phyloP scores from a whole-genome alignment of 306 rosid genomes.

The Adenanthera pavonina region DNA sequence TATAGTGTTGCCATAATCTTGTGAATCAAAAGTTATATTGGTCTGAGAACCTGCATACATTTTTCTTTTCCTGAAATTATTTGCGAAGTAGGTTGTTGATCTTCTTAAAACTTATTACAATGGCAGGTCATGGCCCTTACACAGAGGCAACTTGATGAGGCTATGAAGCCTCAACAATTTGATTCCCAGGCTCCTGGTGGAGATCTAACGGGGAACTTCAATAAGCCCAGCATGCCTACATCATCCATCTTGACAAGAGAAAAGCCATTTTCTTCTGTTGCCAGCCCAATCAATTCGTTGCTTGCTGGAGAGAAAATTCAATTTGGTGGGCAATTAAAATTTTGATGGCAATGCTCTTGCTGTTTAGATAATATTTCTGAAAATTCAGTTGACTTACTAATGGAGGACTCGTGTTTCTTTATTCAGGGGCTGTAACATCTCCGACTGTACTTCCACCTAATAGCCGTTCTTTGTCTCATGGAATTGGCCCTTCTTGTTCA shows the following conservation, averaged over 20 bases:
- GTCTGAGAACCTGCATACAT: conserved; percentile 1
- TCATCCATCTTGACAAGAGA: conserved; percentile 81
- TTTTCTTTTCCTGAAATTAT: neutral
- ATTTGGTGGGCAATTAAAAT: conserved; percentile 70
- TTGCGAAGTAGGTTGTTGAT: conserved; percentile 12
- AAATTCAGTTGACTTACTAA: conserved; percentile 22
- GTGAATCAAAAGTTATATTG: neutral
- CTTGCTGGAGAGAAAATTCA: conserved; percentile 99
- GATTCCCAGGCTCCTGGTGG: conserved; percentile 71
- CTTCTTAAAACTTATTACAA: conserved; percentile 35
- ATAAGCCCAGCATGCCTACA: conserved; percentile 65
- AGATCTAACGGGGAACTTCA: conserved; percentile 55
- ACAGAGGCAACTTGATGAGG: conserved; percentile 94
- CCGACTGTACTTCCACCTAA: conserved; percentile 82
- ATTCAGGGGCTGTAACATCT: conserved; percentile 93
- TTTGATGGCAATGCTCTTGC: conserved; percentile 5
- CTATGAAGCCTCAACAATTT: conserved; percentile 89
- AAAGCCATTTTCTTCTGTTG: conserved; percentile 65
- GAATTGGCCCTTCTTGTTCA: conserved; percentile 72
- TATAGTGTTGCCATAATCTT: neutral
- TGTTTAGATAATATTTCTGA: conserved; percentile 28
- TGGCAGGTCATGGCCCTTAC: conserved; percentile 87
- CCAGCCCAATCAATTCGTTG: conserved; percentile 84
- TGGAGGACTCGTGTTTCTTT: conserved; percentile 23
- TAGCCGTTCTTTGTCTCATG: conserved; percentile 62